Evolutionary conservation across 768 basidiomycete genomes (phyloP), one percentile per base, ranked within the genome.

Genomic region (Boletus speciosus): DNA sequence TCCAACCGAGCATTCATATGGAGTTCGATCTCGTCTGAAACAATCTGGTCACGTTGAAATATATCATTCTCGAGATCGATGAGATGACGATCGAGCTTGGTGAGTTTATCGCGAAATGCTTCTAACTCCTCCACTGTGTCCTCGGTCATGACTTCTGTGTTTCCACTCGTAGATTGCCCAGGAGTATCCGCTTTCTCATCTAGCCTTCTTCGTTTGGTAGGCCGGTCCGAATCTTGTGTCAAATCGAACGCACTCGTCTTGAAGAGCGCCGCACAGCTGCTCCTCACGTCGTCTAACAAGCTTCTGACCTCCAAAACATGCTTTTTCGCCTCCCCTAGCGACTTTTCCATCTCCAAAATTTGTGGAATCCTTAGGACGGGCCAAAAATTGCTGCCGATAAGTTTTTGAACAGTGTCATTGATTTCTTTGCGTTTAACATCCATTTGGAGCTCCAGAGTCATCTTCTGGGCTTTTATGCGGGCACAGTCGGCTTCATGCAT

Each of bases 341-440:
- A 41, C 19, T 53, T 69, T 47, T 67, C 66, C 56, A 66, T 49
- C 41, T 69, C 64, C 12, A 51, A 48, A 23, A 66, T 45, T 16
- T 65, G 62, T n/a, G 67, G 56, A 6, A 53, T 47, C 21, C 61
- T 64, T 4, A 73, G n/a, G 32, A 69, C 44, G 6, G 76, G 77
- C 77, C 77, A 78, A 54, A 75, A 77, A 16, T 66, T 66, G 43
- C 65, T 61, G 25, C 68, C 69, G 6, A 73, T 48, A 14, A 78
- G 68, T 21, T 61, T 66, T 32, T 60, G 63, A 16, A 74, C 48
- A 12, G 50, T 37, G 3, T 59, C 61, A 34, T 68, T 71, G 32
- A 77, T 55, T 29, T 72, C 69, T 36, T 61, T 64, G 56, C 71
- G 70, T 52, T 73, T 75, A 25, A 19, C 54, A 5, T 65, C 65